Evolutionary conservation across 768 basidiomycete species (phyloP), one percentile per base, ranked within the genome.

Genomic region (Coprinellus micaceus): DNA sequence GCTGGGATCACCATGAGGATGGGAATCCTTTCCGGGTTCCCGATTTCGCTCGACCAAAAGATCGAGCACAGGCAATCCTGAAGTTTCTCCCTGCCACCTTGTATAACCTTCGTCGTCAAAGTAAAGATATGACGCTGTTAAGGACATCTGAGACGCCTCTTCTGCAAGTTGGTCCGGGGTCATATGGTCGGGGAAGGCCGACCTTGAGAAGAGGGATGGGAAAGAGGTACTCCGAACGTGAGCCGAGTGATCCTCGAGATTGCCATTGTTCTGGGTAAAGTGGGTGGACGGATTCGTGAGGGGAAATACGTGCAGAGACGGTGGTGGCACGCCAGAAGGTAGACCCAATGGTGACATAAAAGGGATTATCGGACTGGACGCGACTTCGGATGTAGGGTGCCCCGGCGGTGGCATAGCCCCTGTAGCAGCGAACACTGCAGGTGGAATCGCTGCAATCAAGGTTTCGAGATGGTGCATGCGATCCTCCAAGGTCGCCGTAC

Each of bases 11-110:
- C 65, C 52, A 33, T 64, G 64, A 52, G 68, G 61, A 41, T 62
- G 53, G 46, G 62, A 53, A 37, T 70, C 63, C 56, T 65, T 63
- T 33, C 58, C 64, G 56, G 75, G 64, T 10, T 74, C 69, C 5
- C 77, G 71, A 61, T 87, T 85, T 33, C 83, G 80, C 66, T 93
- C 91, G 26, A 91, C 82, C 25, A 97, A 75, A 7, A 92, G 72
- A 67, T 95, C 91, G 25, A 95, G 81, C 3, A 96, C 81, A 4
- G 94, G 94, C 0, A 96, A 80, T 24, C 94, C 94, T 3, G 93
- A 95, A 0, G 92, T 92, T 64, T 95, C 93, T 28, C 94, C 94
- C 72, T 93, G 91, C 91, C 91, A 93, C 55, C 91, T 75, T 0
- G 91, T 89, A 66, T 86, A 89, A 2, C 91, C 91, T 67, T 92